Base-by-base conservation (phyloP, 1,139 yeast species). In the Saccharomyces pastorianus region DNA sequence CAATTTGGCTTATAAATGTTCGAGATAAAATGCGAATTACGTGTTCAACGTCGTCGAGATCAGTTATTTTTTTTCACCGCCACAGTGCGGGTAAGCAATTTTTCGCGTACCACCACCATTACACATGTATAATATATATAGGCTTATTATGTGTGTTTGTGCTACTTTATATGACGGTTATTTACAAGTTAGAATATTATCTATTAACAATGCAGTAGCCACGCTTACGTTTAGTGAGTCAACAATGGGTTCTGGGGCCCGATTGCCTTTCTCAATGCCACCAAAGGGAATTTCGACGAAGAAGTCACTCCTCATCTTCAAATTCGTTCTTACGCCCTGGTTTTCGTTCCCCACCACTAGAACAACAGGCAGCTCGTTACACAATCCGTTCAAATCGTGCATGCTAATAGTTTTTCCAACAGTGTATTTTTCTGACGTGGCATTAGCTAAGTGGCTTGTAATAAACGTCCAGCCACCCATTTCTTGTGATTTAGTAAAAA, bases 221-320 rank as follows among this genome's bases (percentile, higher is more conserved):
- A 90, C 96, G 65, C 95, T 87, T 41, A 88, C 97, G 66, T 90
- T 90, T 61, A 90, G 73, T 23, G 96, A 87, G 65, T 89, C 96
- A 38, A 90, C 84, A 14, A 81, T 71, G 2, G 64, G 64, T 53
- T 74, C 76, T 1, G 58, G 63, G 5, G 69, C 74, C 27, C 64
- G 67, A 47, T 76, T 61, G 29, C 71, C 26, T 71, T 32, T 71
- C 71, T 50, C 68, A 53, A 54, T 50, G 25, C 64, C 65, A 23
- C 54, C 55, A 47, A 59, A 68, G 59, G 64, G 69, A 13, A 88
- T 74, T 25, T 81, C 79, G 8, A 83, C 91, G 53, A 80, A 73
- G 63, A 75, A 83, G 59, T 88, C 89, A 53, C 91, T 82, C 58
- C 84, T 74, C 55, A 80, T 72, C 56, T 80, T 74, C 60, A 90